Evolutionary conservation across 148 eudicot species (phyloP).

Genomic region (Selenicereus undatus): DNA sequence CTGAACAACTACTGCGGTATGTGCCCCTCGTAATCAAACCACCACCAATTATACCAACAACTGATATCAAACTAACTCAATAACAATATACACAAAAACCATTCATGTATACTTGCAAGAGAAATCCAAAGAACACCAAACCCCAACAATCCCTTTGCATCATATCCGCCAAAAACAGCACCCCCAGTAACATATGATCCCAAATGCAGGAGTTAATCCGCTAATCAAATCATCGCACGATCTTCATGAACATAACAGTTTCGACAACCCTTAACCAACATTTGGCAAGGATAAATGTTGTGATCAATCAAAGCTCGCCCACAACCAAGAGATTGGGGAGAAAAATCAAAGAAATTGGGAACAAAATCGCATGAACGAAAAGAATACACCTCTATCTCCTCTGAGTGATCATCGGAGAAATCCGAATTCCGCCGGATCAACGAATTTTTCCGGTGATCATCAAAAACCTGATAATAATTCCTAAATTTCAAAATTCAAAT

Average conservation of each 20-base stretch:
- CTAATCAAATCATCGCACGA: background rate
- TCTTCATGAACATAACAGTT: background rate
- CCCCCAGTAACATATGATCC: background rate
- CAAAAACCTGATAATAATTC: background rate
- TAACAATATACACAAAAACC: constrained; percentile 9
- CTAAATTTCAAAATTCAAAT: constrained; percentile 18
- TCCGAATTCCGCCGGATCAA: constrained; percentile 7
- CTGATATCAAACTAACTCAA: constrained; percentile 7
- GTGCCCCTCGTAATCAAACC: constrained; percentile 17
- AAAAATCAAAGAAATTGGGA: background rate
- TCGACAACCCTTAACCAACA: background rate
- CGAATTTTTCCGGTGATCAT: background rate
- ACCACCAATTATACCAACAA: constrained; percentile 9
- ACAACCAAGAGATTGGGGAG: background rate
- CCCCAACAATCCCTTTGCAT: background rate
- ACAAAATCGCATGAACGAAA: background rate
- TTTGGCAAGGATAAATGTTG: background rate
- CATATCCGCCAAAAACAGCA: background rate
- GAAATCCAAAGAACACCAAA: constrained; percentile 5
- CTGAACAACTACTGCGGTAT: background rate
- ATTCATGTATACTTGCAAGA: background rate
- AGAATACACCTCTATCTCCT: background rate
- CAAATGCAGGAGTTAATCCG: background rate
- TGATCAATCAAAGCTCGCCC: background rate
- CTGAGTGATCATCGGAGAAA: background rate